Conservation (phyloP, 495 filamentous ascomycete genomes). For the Collariella sp. region DNA sequence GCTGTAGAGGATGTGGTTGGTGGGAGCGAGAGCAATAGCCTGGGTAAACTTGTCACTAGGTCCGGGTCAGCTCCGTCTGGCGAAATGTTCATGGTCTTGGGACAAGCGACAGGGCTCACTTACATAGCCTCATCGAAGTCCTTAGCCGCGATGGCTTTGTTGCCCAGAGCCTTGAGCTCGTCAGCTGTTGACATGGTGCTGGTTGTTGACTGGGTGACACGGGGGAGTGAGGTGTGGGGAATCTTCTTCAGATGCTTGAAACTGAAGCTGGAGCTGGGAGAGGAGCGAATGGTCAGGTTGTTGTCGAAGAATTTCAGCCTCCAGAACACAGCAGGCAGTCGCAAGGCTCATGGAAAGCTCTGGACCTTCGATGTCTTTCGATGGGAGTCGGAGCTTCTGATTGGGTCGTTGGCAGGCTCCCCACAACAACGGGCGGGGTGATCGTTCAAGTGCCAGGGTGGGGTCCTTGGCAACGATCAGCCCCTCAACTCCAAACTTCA, state of each 20-base stretch:
- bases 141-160: conserved; percentile 95
- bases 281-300: neutral
- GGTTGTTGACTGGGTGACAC: neutral
- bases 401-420: conserved; percentile 18
- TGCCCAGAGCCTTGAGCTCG: conserved; percentile 87
- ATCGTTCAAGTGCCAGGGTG: conserved; percentile 1
- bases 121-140: conserved; percentile 95
- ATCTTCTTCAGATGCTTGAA: neutral
- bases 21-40: conserved; percentile 80
- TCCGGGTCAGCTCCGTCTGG: neutral
- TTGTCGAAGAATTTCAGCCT: conserved; percentile 10
- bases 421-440: conserved; percentile 13
- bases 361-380: conserved; percentile 31
- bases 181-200: conserved; percentile 42
- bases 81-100: neutral
- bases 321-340: neutral
- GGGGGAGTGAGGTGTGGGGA: neutral
- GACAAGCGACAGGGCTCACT: conserved; percentile 27
- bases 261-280: neutral
- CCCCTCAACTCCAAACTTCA: conserved; percentile 11
- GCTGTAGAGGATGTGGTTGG: conserved; percentile 93
- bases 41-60: conserved; percentile 82
- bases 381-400: conserved; percentile 18
- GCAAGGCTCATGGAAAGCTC: conserved; percentile 25
- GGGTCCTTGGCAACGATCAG: neutral